phyloP scores from a whole-genome alignment of 257 asterid species.

The Ligustrum vulgare region DNA sequence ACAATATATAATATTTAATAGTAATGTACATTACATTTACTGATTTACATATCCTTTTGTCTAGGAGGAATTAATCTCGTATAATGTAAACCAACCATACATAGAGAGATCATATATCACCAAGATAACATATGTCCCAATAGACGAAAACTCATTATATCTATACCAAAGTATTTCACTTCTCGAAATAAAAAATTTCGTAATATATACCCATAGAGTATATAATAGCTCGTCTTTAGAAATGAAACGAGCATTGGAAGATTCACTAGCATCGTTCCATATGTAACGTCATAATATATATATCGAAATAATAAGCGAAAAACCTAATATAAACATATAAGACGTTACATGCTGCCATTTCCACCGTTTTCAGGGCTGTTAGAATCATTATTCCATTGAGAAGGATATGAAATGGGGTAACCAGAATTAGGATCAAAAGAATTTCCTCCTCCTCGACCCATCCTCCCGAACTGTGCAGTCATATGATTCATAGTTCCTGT shows the following conservation, averaged over 20 bases:
- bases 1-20: too few relatives aligned
- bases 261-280: background rate
- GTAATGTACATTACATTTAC: too few relatives aligned
- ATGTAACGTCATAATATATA: background rate
- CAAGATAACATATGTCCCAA: background rate
- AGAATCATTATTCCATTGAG: conserved; percentile 13
- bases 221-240: background rate
- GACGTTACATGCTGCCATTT: background rate
- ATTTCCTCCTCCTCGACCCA: background rate
- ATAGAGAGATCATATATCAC: background rate
- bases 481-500: background rate
- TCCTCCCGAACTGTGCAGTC: conserved; percentile 7
- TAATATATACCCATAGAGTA: background rate
- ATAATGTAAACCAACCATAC: background rate
- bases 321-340: background rate
- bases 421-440: background rate
- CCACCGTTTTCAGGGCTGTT: background rate
- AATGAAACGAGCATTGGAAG: background rate
- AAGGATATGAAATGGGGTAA: background rate
- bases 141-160: background rate
- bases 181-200: background rate
- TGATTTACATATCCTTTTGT: background rate
- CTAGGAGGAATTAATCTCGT: background rate
- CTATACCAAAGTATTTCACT: background rate
- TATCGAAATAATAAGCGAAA: background rate